Conservation (phyloP, 2,329 filamentous ascomycete genomes). For the Alternaria panax region DNA sequence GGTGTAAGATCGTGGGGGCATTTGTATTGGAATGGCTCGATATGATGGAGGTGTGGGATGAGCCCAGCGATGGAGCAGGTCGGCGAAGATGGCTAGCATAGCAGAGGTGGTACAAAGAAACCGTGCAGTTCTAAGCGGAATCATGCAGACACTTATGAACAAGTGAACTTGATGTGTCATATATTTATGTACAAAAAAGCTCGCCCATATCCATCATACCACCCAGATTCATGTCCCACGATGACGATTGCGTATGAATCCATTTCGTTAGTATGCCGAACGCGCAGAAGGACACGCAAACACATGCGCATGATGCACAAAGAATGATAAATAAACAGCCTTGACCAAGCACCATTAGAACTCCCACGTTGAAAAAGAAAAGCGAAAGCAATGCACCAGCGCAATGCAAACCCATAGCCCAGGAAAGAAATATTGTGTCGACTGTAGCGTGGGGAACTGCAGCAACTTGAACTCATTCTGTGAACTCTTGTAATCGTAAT, state of each 20-base stretch:
- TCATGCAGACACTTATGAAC: not conserved
- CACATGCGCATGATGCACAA: constrained; percentile 13
- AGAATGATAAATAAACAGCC: constrained; percentile 13
- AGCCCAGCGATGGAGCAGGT: constrained; percentile 6
- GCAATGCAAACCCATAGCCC: constrained; percentile 43
- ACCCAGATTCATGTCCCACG: constrained; percentile 4
- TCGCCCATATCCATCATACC: constrained; percentile 14
- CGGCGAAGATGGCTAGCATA: not conserved
- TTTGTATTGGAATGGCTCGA: constrained; percentile 96
- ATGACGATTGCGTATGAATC: constrained; percentile 21
- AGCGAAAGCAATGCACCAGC: constrained; percentile 42
- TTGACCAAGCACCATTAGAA: constrained; percentile 16
- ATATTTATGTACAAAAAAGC: constrained; percentile 22
- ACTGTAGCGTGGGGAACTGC: constrained; percentile 15
- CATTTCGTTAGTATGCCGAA: constrained; percentile 15
- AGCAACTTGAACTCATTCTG: constrained; percentile 18
- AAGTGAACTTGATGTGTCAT: constrained; percentile 6
- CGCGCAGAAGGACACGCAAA: constrained; percentile 4
- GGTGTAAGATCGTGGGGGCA: constrained; percentile 81
- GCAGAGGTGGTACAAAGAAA: not conserved
- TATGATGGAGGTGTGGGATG: constrained; percentile 62
- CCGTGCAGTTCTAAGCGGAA: not conserved
- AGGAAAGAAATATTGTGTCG: constrained; percentile 26
- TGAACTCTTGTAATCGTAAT: constrained; percentile 15
- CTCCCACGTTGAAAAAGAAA: constrained; percentile 17